These are phyloP conservation scores for Termitomyces sp. DNA, from an alignment of 768 basidiomycete genomes.

Conservation along the genomic window DNA sequence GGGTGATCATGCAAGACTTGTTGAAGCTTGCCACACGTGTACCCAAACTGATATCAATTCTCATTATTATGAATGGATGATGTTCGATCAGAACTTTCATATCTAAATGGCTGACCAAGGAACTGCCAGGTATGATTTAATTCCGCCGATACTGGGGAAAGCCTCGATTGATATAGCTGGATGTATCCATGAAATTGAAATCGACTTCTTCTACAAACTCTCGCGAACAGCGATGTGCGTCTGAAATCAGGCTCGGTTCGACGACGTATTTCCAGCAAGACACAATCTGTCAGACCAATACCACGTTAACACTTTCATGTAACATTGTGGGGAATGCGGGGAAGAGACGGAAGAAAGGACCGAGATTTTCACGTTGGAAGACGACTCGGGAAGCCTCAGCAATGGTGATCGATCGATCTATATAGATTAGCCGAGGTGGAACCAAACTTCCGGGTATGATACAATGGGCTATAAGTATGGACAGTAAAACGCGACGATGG, in stretches of 20 bases:
- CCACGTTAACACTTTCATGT: not conserved
- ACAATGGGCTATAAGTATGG: too few species aligned
- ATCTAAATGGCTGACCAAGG: not conserved
- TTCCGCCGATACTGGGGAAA: not conserved
- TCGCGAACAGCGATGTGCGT: not conserved
- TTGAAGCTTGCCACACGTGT: too few species aligned
- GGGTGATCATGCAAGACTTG: too few species aligned
- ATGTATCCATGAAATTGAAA: too few species aligned
- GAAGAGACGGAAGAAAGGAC: not conserved
- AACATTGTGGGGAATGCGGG: not conserved
- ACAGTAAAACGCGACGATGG: not conserved
- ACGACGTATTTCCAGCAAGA: not conserved
- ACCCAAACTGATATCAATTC: not conserved
- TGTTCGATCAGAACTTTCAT: not conserved
- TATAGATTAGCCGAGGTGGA: too few species aligned
- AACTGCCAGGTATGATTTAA: not conserved
- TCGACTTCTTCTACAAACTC: not conserved
- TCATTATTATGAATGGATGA: not conserved
- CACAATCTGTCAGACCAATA: too few species aligned
- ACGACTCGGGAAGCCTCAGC: not conserved
- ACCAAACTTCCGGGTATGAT: not conserved
- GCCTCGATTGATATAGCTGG: not conserved
- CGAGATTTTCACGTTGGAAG: not conserved
- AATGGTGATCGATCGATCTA: not conserved
- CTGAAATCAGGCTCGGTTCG: not conserved